Base-by-base conservation (phyloP, 2,329 filamentous ascomycete species). In the Alternaria infectoria region DNA sequence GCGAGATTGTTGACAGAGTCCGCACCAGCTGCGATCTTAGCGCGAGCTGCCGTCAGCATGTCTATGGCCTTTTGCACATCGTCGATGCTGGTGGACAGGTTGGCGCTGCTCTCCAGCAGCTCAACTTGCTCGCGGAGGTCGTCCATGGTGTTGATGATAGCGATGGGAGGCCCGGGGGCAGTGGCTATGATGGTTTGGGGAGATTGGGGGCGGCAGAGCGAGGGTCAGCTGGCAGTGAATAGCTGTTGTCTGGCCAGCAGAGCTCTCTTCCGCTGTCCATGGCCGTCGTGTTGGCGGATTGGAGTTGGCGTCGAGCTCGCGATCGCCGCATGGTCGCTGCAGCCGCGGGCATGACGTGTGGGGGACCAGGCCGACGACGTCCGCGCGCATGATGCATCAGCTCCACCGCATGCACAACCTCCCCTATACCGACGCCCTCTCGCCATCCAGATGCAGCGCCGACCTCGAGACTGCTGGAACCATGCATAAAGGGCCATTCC, bases 61-160 rank as follows among this genome's bases (percentile, higher is more conserved):
- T 93, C 88, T 70, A 99, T 93, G 43, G 94, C 91, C 63, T 88
- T 87, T 77, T 98, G 93, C 17, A 97, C 91, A 85, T 96, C 90
- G 32, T 88, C 83, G 61, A 97, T 89, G 43, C 90, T 90, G 59
- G 90, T 87, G 5, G 87, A 87, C 47, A 94, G 86, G 74, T 90
- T 90, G 30, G 89, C 88, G 67, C 87, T 89, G 76, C 87, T 89
- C 73, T 88, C 87, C 64, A 96, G 88, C 73, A 89, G 88, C 69
- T 89, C 86, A 69, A 96, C 87, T 77, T 96, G 93, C 72, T 89
- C 89, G 78, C 91, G 87, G 69, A 97, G 83, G 61, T 84, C 80
- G 70, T 90, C 88, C 88, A 90, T 90, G 70, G 71, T 62, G 64
- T 51, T 57, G 59, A 65, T 57, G 59, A 65, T 59, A 55, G 64